phyloP scores from a whole-genome alignment of 2,329 filamentous ascomycete genomes.

The Hymenoscyphus scutula region DNA sequence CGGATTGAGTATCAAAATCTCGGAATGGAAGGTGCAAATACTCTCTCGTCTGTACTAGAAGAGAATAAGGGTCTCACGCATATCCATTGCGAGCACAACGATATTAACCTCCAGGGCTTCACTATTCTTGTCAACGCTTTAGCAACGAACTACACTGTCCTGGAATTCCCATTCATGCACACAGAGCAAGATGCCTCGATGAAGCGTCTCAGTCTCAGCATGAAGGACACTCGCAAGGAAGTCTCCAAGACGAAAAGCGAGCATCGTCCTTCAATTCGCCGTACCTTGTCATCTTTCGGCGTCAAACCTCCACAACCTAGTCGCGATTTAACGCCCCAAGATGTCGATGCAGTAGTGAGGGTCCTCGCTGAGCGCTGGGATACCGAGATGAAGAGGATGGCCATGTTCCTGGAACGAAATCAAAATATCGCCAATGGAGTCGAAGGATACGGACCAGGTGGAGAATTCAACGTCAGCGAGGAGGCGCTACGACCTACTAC shows the following conservation, averaged over 20 bases:
- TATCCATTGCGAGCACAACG: conserved; percentile 70
- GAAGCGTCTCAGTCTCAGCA: conserved; percentile 43
- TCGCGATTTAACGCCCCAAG: conserved; percentile 33
- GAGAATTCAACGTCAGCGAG: conserved; percentile 24
- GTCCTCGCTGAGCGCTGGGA: conserved; percentile 34
- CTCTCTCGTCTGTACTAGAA: conserved; percentile 65
- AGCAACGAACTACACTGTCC: conserved; percentile 60
- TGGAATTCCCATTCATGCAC: conserved; percentile 62
- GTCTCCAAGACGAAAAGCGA: conserved; percentile 21
- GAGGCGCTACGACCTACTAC: conserved; percentile 33
- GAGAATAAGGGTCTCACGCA: conserved; percentile 61
- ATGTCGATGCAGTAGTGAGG: conserved; percentile 33
- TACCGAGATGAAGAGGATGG: conserved; percentile 31
- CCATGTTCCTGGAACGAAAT: conserved; percentile 35
- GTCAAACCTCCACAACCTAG: conserved; percentile 25
- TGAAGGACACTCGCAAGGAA: conserved; percentile 27
- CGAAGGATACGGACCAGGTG: conserved; percentile 16
- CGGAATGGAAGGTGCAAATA: conserved; percentile 66
- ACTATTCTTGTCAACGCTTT: conserved; percentile 67
- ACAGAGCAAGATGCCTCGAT: conserved; percentile 60
- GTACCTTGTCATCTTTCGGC: conserved; percentile 32
- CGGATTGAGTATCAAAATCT: conserved; percentile 68
- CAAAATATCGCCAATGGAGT: conserved; percentile 31
- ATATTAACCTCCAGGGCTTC: conserved; percentile 68
- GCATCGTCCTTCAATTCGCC: conserved; percentile 31